phyloP scores from a whole-genome alignment of 345 rosid species.

The Cochlearia excelsa region DNA sequence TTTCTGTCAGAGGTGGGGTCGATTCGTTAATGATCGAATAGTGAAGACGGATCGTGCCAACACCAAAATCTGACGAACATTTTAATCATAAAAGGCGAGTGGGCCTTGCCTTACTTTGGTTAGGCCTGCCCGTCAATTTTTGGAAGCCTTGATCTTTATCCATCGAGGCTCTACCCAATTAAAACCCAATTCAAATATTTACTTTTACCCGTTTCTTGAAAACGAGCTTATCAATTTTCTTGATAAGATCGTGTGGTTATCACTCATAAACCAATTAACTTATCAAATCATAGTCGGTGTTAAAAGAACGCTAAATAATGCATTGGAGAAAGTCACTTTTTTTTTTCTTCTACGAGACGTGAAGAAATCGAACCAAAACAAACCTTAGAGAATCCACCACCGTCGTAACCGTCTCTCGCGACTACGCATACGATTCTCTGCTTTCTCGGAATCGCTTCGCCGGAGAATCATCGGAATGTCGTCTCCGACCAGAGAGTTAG shows the following conservation, averaged over 20 bases:
- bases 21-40: constrained; percentile 71
- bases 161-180: constrained; percentile 33
- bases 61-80: constrained; percentile 50
- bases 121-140: constrained; percentile 74
- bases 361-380: constrained; percentile 22
- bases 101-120: constrained; percentile 58
- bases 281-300: constrained; percentile 7
- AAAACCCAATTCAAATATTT: not conserved
- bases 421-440: too few species aligned
- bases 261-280: fast-evolving
- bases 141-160: constrained; percentile 48
- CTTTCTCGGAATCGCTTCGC: too few species aligned
- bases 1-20: constrained; percentile 77
- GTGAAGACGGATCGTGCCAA: constrained; percentile 90
- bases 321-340: constrained; percentile 40
- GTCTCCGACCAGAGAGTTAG: constrained; percentile 64
- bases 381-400: constrained; percentile 34
- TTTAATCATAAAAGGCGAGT: constrained; percentile 40
- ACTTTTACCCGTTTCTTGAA: too few species aligned
- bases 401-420: too few species aligned
- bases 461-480: constrained; percentile 42
- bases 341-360: constrained; percentile 22
- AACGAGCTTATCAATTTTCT: constrained; percentile 34
- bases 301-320: constrained; percentile 29
- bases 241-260: not conserved